Evolutionary conservation across 2,329 filamentous ascomycete species (phyloP).

Genomic region (Penicillium sumatraense): DNA sequence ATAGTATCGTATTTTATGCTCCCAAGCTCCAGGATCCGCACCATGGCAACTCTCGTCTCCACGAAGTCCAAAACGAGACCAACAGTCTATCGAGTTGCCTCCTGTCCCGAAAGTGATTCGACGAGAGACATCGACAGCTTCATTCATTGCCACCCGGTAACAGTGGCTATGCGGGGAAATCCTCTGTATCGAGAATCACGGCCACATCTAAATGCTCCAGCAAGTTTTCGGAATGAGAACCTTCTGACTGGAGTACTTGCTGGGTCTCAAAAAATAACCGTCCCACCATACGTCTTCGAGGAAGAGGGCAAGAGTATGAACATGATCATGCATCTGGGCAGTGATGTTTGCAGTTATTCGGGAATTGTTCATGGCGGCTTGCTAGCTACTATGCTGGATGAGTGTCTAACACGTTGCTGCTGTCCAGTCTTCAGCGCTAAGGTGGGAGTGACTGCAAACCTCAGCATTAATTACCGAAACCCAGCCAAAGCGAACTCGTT

Average conservation of each 20-base stretch:
- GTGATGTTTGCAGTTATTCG: slow-evolving; percentile 81
- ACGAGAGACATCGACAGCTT: slow-evolving; percentile 65
- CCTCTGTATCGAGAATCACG: slow-evolving; percentile 73
- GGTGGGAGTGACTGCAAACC: slow-evolving; percentile 77
- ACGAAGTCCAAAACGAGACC: not conserved
- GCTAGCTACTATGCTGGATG: slow-evolving; percentile 86
- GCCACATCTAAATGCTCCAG: slow-evolving; percentile 84
- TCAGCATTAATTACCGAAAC: slow-evolving; percentile 78
- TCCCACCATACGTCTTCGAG: slow-evolving; percentile 82
- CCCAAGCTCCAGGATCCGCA: not conserved
- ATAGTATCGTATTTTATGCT: not conserved
- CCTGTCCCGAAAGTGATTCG: not conserved
- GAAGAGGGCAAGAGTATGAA: slow-evolving; percentile 69
- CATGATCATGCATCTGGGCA: slow-evolving; percentile 75
- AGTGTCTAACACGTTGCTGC: slow-evolving; percentile 82
- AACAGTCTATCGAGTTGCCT: not conserved
- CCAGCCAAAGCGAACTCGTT: slow-evolving; percentile 75
- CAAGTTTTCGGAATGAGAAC: slow-evolving; percentile 69
- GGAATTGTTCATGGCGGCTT: slow-evolving; percentile 88
- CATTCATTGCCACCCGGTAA: slow-evolving; percentile 75
- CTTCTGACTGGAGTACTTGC: slow-evolving; percentile 79
- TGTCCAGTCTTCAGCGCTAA: slow-evolving; percentile 85
- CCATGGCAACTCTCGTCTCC: slow-evolving; percentile 3
- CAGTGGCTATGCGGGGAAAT: slow-evolving; percentile 67
- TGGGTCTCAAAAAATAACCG: slow-evolving; percentile 73